Base-by-base conservation (phyloP, 2,329 filamentous ascomycete species). In the Aureobasidium leucospermi region DNA sequence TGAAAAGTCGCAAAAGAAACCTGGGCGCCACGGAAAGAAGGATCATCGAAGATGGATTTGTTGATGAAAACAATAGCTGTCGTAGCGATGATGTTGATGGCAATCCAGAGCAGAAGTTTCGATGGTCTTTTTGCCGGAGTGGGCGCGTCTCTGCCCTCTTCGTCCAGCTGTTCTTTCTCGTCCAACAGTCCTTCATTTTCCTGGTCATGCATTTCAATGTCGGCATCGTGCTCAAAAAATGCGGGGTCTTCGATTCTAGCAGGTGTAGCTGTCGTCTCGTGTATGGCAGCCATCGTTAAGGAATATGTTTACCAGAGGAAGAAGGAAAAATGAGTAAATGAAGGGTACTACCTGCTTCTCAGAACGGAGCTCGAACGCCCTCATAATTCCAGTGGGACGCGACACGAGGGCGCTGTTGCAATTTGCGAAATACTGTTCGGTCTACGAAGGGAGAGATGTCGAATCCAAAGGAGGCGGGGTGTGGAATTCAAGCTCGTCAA, bases 1-100 rank as follows among this genome's bases (percentile, higher is more conserved):
- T 88, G 85, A 71, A 87, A 87, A 58, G 82, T 77, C 51, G 85
- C 85, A 67, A 88, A 88, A 86, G 77, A 13, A 78, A 60, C 51
- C 47, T 63, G 62, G 15, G 60, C 56, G 1, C 41, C 16, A 28
- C 59, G 57, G 48, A 62, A 62, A 31, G 45, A 46, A n/a, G 60
- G 58, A 8, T 56, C 45, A 19, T 41, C 32, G 55, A 63, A 63
- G 48, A 63, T 60, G 46, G 57, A 56, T 32, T 63, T 63, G 58
- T 63, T 63, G 58, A 62, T 55, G 46, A 58, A 48, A 15, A 62
- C 62, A 23, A 63, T 63, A 15, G 52, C 49, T 36, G 60, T 61
- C 6, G 61, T 63, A 2, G 61, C 59, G 28, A 61, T 38, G 43
- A 63, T 61, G 38, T 63, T 63, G 28, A 61, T 23, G 6, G 55